Evolutionary conservation across 2,329 filamentous ascomycete species (phyloP).

Genomic region (Verticillium dahliae): DNA sequence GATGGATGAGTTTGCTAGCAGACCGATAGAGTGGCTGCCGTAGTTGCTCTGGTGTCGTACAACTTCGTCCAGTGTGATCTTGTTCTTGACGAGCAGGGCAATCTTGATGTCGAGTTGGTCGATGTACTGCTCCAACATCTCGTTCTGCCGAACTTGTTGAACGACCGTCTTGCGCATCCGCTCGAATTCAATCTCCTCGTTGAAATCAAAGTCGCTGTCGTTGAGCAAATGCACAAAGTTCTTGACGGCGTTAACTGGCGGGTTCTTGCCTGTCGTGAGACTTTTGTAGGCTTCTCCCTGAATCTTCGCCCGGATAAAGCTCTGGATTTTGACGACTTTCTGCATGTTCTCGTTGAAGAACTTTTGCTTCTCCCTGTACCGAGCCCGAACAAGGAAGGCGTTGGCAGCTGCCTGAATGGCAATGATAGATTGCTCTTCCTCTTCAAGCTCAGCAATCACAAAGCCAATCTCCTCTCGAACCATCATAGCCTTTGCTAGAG

Average conservation of each 20-base stretch:
- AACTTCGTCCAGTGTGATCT: constrained; percentile 96
- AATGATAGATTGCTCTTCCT: constrained; percentile 70
- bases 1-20: constrained; percentile 84
- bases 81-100: constrained; percentile 96
- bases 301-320: constrained; percentile 87
- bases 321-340: constrained; percentile 97
- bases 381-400: constrained; percentile 65
- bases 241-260: constrained; percentile 92
- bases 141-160: constrained; percentile 94
- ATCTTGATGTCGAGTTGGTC: constrained; percentile 99
- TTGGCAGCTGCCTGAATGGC: constrained; percentile 70
- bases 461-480: constrained; percentile 67
- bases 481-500: constrained; percentile 71
- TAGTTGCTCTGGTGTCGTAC: constrained; percentile 96
- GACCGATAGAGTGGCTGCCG: constrained; percentile 76
- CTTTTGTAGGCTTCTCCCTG: constrained; percentile 98
- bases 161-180: constrained; percentile 91
- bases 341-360: constrained; percentile 97
- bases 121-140: constrained; percentile 95
- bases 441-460: constrained; percentile 70
- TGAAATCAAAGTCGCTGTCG: constrained; percentile 97
- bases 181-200: constrained; percentile 97
- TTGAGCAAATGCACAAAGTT: constrained; percentile 97
- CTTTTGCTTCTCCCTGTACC: constrained; percentile 77
- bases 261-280: constrained; percentile 91